Evolutionary conservation across 2,329 filamentous ascomycete species (phyloP), one percentile per base, ranked within the genome.

Genomic region (Colletotrichum endophyticum): DNA sequence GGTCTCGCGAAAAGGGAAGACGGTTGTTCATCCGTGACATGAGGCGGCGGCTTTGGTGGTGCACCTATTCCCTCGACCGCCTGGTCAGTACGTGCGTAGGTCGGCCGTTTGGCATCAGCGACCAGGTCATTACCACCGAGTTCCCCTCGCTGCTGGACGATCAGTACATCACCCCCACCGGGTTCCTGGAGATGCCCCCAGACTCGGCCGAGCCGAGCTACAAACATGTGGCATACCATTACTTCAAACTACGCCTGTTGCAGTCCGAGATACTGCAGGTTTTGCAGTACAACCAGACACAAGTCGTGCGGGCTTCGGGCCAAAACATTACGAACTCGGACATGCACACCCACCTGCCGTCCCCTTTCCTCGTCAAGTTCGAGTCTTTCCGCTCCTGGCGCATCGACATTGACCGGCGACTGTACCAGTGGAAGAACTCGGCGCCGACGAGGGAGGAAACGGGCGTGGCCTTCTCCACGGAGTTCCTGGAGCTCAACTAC

Each of bases 251-350:
- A 25, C 92, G 96, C 25, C 87, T 98, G 67, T 87, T 99, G 62
- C 97, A 99, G 85, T 98, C 96, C 0, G 96, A 99, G 84, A 98
- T 99, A 66, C 88, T 98, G 49, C 96, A 99, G 83, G 96, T 99
- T 2, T 87, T 98, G 77, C 96, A 98, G 84, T 95, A 97, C 83
- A 95, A 98, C 77, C 96, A 98, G 85, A 94, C 96, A 1, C 94
- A 97, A 79, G 91, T 94, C 79, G 94, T 94, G 11, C 91, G 95
- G 77, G 90, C 91, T 36, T 89, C 89, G 66, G 92, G 92, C 6
- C 91, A 93, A 66, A 93, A 94, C 80, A 86, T 88, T 67, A 86
- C 87, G 71, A 95, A 95, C 80, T 91, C 92, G 2, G 95, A 92
- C 81, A 96, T 96, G 89, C 94, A 95, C 81, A 94, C 92, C 6